Base-by-base conservation (phyloP, 371 early-diverging fungal genomes). In the Rhizomucor pusillus region DNA sequence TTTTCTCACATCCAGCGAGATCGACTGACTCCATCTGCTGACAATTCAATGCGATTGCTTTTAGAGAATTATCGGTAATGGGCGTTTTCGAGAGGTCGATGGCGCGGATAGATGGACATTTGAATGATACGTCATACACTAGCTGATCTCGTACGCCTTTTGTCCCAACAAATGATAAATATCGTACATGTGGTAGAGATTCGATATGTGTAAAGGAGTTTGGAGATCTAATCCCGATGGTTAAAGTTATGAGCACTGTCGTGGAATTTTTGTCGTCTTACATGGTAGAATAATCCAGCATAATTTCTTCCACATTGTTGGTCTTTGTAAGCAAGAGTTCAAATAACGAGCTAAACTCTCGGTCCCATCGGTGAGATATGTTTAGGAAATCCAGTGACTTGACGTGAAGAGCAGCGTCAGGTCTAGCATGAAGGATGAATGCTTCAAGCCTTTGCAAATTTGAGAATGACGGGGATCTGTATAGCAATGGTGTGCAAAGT, bases 351-450 rank as follows among this genome's bases (percentile, higher is more conserved):
- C 47, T 47, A 3, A 47, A 50, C 1, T 46, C 23, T n/a, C 18
- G 33, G 46, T 34, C 36, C 61, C 61, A 61, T 5, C 56, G 50
- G 20, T 56, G 40, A 34, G 61, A 52, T 47, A 43, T 56, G n/a
- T 37, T 24, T 20, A 40, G 47, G n/a, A 61, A 40, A 40, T 61
- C 56, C 14, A 61, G 18, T 7, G 24, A 19, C 16, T 47, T 16
- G 23, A 56, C 44, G 7, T 25, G 24, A 1, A 37, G 41, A 2
- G 56, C 49, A 46, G 51, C 34, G 13, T 47, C 19, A 2, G 47
- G 7, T 5, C 34, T 48, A 22, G 48, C 24, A 11, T 25, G 24
- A 4, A 20, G 22, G 1, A 44, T 37, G 29, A 60, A 60, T 9
- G 19, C 13, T 19, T 35, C 39, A 19, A 60, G 44, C 14, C 41